phyloP scores from a whole-genome alignment of 305 asterid species.

The Solanum hybrid region DNA sequence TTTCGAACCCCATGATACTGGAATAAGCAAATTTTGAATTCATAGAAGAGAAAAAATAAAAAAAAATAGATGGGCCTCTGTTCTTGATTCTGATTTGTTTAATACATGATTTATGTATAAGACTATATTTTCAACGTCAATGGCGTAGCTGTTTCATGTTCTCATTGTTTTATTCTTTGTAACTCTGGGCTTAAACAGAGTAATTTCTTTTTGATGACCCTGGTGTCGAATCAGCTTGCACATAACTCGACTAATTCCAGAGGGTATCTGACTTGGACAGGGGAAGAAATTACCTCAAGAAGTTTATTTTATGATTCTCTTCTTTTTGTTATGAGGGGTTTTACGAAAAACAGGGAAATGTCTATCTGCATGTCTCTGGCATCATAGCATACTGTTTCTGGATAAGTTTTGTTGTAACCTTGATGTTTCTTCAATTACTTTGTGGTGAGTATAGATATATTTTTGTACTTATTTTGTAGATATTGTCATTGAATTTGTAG shows the following conservation, averaged over 20 bases:
- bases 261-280: neutral
- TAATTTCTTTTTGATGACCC: neutral
- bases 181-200: neutral
- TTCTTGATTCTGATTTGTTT: neutral
- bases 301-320: neutral
- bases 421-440: neutral
- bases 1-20: neutral
- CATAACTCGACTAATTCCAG: neutral
- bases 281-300: neutral
- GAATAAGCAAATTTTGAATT: neutral
- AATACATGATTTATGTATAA: neutral
- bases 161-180: neutral
- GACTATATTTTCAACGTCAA: too few relatives aligned
- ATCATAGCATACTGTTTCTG: neutral
- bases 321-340: neutral
- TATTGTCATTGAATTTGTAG: neutral
- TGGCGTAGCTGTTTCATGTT: neutral
- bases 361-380: neutral
- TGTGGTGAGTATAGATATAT: neutral
- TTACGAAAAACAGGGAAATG: neutral
- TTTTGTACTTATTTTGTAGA: neutral
- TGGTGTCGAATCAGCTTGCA: neutral
- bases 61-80: neutral
- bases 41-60: neutral
- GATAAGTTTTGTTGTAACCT: neutral